Base-by-base conservation (phyloP, 768 basidiomycete genomes). In the Xanthoconium stramineum region DNA sequence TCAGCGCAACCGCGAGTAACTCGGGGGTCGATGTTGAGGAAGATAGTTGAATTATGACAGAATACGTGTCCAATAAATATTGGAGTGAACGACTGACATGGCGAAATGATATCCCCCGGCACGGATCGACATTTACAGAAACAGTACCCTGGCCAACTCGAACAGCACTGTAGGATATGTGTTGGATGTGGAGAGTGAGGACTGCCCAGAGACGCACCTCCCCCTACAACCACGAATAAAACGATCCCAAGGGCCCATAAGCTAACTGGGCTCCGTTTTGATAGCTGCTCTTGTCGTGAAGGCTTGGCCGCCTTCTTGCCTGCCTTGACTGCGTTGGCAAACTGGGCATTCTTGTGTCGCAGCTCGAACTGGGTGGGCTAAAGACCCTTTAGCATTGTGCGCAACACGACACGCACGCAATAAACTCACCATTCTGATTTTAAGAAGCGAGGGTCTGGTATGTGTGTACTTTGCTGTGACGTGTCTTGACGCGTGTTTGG, bases 331-430 rank as follows among this genome's bases (percentile, higher is more conserved):
- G 85, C 83, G 57, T 79, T 83, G 39, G 86, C 88, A 73, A 94
- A 94, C 74, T 91, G 86, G 55, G 80, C 80, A 71, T 92, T 94
- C 71, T 83, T 83, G 66, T 84, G 83, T 63, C 88, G 85, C 74
- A 91, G 80, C 65, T 92, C 90, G 69, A 89, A 91, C 77, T 88
- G 83, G 52, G 86, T 89, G 51, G 89, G 89, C 88, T 91, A 64
- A 6, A 46, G 39, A 3, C 24, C 33, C 0, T 19, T 50, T 14
- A 66, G 55, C 7, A 5, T 12, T 4, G 7, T 12, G 28, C 3
- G 15, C 20, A 32, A 14, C 2, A 11, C 14, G 6, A 28, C 29
- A 14, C 6, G n/a, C 7, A 43, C 20, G 29, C 15, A 33, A 37
- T 17, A 51, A 30, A 61, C 69, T n/a, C 42, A 74, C 75, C 76